phyloP scores from a whole-genome alignment of 2,329 filamentous ascomycete species.

The Teratosphaeria nubilosa region DNA sequence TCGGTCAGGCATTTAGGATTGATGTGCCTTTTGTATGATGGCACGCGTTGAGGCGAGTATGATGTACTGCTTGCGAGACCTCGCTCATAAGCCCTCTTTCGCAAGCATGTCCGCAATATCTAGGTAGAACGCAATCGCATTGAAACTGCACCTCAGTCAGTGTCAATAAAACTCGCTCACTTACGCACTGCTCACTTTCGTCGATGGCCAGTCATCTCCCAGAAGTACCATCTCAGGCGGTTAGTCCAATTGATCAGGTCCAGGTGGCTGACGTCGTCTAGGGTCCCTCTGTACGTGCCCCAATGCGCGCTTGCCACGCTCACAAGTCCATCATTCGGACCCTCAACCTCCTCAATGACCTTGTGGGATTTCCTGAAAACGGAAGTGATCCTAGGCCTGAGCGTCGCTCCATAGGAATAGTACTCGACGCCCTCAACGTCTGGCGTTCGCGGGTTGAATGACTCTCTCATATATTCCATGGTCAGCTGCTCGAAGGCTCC shows the following conservation, averaged over 20 bases:
- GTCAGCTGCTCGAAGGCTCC: conserved; percentile 55
- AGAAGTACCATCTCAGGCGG: conserved; percentile 48
- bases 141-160: conserved; percentile 40
- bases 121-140: conserved; percentile 54
- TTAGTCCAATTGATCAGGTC: conserved; percentile 60
- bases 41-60: background rate
- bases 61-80: background rate
- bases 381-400: conserved; percentile 46
- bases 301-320: conserved; percentile 52
- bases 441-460: conserved; percentile 50
- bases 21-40: no score
- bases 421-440: conserved; percentile 47
- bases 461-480: conserved; percentile 45
- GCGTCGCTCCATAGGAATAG: conserved; percentile 52
- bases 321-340: conserved; percentile 53
- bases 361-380: conserved; percentile 48
- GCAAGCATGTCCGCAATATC: conserved; percentile 49
- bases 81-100: conserved; percentile 27
- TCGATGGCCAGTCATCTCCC: conserved; percentile 45
- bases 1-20: background rate
- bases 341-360: conserved; percentile 45
- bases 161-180: background rate
- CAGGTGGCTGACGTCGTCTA: conserved; percentile 53
- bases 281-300: conserved; percentile 54
- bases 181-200: conserved; percentile 35